Evolutionary conservation across 1,284 basidiomycete genomes (phyloP).

Genomic region (Ustilago esculenta): DNA sequence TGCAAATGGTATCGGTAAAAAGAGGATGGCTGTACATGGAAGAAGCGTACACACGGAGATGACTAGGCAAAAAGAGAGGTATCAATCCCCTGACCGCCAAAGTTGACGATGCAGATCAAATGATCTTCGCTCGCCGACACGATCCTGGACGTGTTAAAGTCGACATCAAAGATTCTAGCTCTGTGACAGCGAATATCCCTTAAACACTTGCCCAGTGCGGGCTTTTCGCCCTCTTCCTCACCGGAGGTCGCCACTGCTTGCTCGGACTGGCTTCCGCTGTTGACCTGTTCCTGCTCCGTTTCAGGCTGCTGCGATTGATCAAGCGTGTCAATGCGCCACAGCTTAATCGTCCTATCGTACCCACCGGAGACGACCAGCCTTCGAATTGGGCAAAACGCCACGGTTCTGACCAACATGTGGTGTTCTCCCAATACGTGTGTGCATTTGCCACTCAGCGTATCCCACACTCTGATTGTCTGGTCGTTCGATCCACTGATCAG

Average conservation of each 20-base stretch:
- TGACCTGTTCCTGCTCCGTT: background rate
- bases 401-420: constrained; percentile 46
- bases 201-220: constrained; percentile 11
- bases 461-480: constrained; percentile 56
- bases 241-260: no score
- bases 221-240: background rate
- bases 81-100: constrained; percentile 42
- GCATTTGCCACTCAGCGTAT: constrained; percentile 41
- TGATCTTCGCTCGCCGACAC: constrained; percentile 53
- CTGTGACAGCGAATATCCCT: constrained; percentile 27
- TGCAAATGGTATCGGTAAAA: no score
- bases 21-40: no score
- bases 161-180: constrained; percentile 50
- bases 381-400: constrained; percentile 31
- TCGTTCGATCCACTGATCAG: constrained; percentile 56
- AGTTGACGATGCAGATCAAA: constrained; percentile 45
- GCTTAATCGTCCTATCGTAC: constrained; percentile 51
- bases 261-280: background rate
- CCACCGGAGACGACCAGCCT: constrained; percentile 48
- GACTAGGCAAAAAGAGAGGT: constrained; percentile 38
- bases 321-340: constrained; percentile 26
- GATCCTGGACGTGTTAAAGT: constrained; percentile 49
- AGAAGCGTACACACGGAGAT: background rate
- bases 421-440: constrained; percentile 39
- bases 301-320: background rate